Base-by-base conservation (phyloP, 2,329 filamentous ascomycete genomes). In the Ambrosiella xylebori region DNA sequence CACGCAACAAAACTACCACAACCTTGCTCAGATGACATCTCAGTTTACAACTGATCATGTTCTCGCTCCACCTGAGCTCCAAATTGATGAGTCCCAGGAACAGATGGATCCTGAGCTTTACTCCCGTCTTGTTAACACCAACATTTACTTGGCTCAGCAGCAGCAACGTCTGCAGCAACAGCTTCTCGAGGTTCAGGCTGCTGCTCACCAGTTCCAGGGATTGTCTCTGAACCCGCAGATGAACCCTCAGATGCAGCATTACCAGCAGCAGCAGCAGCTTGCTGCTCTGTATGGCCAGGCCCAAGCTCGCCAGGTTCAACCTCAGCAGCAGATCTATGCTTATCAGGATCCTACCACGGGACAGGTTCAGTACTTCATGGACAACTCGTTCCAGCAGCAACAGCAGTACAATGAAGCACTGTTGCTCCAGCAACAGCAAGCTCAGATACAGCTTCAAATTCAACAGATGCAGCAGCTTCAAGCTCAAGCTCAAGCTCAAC, bases 101-200 rank as follows among this genome's bases (percentile, higher is more conserved):
- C 77, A 83, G 64, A 86, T 95, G 73, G 93, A 97, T 65, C 88
- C 90, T 56, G 84, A 81, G 61, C 71, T 94, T 57, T 93, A 95
- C 64, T 87, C 89, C 57, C 88, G 95, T 71, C 76, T 97, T 63
- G 80, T 96, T 66, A 86, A 88, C 59, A 94, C 89, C 65, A 95
- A 96, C 69, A 74, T 93, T 68, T 95, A 94, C 67, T 78, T 98
- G 55, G 88, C 89, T 45, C 88, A 95, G 67, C 90, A 95, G 71
- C 91, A 97, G 72, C 89, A 95, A 73, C 85, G 87, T 63, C 81
- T 97, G 56, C 90, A 97, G 72, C 90, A 96, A 72, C 89, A 97
- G 72, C 78, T 97, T 63, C 80, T 88, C 64, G 86, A 75, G 63
- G 82, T 96, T 27, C 93, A 91, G 66, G 82, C 84, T 56, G 86